Percentiles rank a stretch among this genome's conserved stretches.
Conservation (phyloP, 2,329 filamentous ascomycete genomes). For the Aureobasidium uvarum region DNA sequence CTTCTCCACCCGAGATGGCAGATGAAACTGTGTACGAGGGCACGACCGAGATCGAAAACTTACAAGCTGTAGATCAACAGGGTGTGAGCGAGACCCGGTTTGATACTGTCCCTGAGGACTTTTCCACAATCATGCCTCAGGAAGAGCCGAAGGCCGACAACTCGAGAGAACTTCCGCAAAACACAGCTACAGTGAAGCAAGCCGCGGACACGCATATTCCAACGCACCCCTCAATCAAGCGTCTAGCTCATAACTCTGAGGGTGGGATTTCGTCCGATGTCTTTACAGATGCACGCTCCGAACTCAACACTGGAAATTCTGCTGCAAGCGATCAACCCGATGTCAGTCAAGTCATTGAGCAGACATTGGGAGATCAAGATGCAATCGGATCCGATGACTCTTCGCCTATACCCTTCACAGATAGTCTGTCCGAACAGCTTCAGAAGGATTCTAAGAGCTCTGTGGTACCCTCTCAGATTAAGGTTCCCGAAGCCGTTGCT, state of each 20-base stretch:
- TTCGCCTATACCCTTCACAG: slow-evolving; percentile 19
- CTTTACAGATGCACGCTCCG: slow-evolving; percentile 4
- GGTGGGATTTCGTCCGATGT: slow-evolving; percentile 6
- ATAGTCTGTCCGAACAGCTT: background rate
- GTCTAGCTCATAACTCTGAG: background rate
- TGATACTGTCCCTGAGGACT: background rate
- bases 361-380: background rate
- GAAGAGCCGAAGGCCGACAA: background rate
- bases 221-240: background rate
- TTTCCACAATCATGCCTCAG: background rate
- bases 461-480: background rate
- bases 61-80: background rate
- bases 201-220: background rate
- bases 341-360: background rate
- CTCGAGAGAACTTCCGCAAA: background rate
- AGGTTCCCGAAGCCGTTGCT: slow-evolving; percentile 1
- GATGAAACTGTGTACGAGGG: slow-evolving; percentile 26
- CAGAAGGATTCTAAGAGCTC: background rate
- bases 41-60: slow-evolving; percentile 4
- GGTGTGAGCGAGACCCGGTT: background rate
- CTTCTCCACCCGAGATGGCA: slow-evolving; percentile 27
- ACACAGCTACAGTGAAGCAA: background rate
- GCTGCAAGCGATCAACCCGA: no score
- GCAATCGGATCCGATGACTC: background rate
- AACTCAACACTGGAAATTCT: background rate